These are phyloP conservation scores for Clarireedia hainanense DNA, from an alignment of 2,329 filamentous ascomycete genomes.

Conservation along the genomic window DNA sequence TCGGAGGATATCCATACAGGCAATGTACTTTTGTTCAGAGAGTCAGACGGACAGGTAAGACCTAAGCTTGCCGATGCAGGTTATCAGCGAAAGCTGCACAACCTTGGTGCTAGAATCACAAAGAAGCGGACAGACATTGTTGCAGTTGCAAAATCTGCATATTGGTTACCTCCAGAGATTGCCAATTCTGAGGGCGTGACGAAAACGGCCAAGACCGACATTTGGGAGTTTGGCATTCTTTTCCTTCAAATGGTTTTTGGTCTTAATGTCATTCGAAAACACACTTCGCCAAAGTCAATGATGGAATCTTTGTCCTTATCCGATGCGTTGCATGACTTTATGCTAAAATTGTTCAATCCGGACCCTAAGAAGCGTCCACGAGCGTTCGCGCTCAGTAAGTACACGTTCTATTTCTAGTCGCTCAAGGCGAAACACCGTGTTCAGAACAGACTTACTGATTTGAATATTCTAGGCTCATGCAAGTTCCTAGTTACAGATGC, in stretches of 20 bases:
- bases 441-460: neutral
- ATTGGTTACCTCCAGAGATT: conserved; percentile 78
- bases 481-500: conserved; percentile 61
- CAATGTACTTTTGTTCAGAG: conserved; percentile 72
- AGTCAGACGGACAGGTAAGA: conserved; percentile 57
- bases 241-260: conserved; percentile 94
- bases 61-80: conserved; percentile 69
- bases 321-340: conserved; percentile 67
- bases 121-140: conserved; percentile 46
- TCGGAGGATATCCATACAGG: conserved; percentile 59
- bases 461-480: conserved; percentile 36
- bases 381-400: conserved; percentile 58
- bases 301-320: conserved; percentile 67
- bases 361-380: conserved; percentile 79
- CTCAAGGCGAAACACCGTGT: neutral
- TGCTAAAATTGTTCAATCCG: conserved; percentile 75
- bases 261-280: conserved; percentile 64
- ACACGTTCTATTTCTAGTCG: neutral
- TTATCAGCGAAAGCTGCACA: conserved; percentile 61
- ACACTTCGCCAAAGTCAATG: conserved; percentile 69
- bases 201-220: conserved; percentile 72
- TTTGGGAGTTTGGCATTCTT: conserved; percentile 91
- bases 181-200: conserved; percentile 52
- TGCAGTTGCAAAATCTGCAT: conserved; percentile 62
- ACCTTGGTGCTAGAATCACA: conserved; percentile 46